These are phyloP conservation scores for Fusarium xyrophilum DNA, from an alignment of 2,329 filamentous ascomycete genomes.

Conservation along the genomic window DNA sequence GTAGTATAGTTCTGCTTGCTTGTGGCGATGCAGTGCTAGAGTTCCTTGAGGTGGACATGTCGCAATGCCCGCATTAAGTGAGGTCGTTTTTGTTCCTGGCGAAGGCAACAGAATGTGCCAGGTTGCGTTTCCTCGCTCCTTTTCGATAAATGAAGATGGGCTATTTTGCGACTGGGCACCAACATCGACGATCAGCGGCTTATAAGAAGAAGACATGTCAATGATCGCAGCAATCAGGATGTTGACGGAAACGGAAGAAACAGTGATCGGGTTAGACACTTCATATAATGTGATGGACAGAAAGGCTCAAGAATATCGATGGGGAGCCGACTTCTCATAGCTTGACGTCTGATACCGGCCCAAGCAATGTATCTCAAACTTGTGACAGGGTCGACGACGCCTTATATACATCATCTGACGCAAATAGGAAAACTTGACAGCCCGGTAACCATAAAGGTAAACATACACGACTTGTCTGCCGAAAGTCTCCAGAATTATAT, in stretches of 20 bases:
- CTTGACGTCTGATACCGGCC: background rate
- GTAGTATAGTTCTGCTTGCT: conserved; percentile 41
- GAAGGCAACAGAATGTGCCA: conserved; percentile 37
- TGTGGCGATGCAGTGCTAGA: conserved; percentile 38
- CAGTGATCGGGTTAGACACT: background rate
- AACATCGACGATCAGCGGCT: conserved; percentile 24
- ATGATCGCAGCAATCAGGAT: too few relatives aligned
- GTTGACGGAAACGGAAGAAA: background rate
- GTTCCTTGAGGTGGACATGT: conserved; percentile 33
- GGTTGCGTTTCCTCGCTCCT: conserved; percentile 24
- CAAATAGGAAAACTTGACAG: background rate
- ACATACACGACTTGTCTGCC: background rate
- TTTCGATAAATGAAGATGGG: conserved; percentile 12
- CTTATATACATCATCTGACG: background rate
- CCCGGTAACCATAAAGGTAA: background rate
- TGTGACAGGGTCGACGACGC: background rate
- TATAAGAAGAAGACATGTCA: background rate
- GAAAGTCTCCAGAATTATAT: background rate
- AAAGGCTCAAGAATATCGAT: too few relatives aligned
- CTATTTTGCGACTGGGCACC: background rate
- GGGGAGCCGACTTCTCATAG: background rate
- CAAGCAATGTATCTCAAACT: background rate
- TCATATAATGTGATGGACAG: accelerated
- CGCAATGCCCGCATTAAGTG: conserved; percentile 32
- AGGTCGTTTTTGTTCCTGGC: conserved; percentile 16